phyloP scores from a whole-genome alignment of 2,329 filamentous ascomycete species.

The Aureobasidium sp. region DNA sequence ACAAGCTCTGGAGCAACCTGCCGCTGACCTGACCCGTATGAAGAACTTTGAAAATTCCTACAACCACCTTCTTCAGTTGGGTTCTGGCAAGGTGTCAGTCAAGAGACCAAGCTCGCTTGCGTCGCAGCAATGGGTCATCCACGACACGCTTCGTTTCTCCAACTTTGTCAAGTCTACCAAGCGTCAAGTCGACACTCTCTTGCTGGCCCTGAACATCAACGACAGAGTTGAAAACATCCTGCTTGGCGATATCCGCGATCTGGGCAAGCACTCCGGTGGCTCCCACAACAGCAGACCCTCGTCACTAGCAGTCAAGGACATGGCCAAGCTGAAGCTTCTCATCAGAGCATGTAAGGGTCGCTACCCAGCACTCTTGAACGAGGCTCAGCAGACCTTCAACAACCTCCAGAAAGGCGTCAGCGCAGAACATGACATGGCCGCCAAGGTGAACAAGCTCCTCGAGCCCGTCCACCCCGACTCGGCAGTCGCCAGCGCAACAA shows the following conservation, averaged over 20 bases:
- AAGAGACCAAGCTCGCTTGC: slow-evolving; percentile 18
- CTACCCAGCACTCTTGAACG: slow-evolving; percentile 1
- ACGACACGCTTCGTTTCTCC: slow-evolving; percentile 35
- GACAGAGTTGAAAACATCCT: slow-evolving; percentile 35
- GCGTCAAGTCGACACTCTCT: slow-evolving; percentile 34
- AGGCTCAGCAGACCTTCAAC: slow-evolving; percentile 7
- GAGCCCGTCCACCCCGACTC: slow-evolving; percentile 8
- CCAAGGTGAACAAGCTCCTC: slow-evolving; percentile 9
- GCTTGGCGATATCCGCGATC: slow-evolving; percentile 30
- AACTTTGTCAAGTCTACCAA: slow-evolving; percentile 36
- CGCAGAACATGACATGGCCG: neutral
- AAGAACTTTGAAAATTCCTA: slow-evolving; percentile 41
- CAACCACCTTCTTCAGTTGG: slow-evolving; percentile 36
- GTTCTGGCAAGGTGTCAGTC: slow-evolving; percentile 26
- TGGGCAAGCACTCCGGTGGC: slow-evolving; percentile 25
- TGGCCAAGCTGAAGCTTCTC: slow-evolving; percentile 15
- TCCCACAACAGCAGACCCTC: slow-evolving; percentile 9
- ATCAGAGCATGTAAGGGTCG: slow-evolving; percentile 14
- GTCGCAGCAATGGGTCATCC: slow-evolving; percentile 35
- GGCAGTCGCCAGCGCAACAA: neutral
- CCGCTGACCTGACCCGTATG: slow-evolving; percentile 38
- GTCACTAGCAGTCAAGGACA: neutral
- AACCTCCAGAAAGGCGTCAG: slow-evolving; percentile 4
- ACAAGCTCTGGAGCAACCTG: slow-evolving; percentile 30
- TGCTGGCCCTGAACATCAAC: slow-evolving; percentile 37